These are phyloP conservation scores for Verbena officinalis DNA, from an alignment of 257 asterid genomes.

Conservation along the genomic window DNA sequence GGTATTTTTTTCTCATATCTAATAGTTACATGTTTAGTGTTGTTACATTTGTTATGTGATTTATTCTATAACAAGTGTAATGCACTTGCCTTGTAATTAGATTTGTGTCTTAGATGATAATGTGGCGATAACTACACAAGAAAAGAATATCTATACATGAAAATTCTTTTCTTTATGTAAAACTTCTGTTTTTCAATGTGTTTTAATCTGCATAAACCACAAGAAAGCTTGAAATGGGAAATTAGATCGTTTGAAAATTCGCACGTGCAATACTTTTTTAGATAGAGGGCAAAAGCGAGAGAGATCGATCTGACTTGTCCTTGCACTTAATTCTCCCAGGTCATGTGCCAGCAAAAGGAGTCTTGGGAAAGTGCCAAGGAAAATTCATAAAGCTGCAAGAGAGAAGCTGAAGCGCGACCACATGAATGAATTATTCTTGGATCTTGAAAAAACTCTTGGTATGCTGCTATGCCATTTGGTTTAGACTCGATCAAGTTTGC, in stretches of 20 bases:
- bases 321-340: slow-evolving; percentile 27
- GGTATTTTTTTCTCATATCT: too few species aligned
- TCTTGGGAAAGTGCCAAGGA: slow-evolving; percentile 46
- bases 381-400: slow-evolving; percentile 65
- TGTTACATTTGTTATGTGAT: too few species aligned
- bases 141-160: too few species aligned
- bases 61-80: too few species aligned
- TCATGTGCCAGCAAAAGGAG: slow-evolving; percentile 38
- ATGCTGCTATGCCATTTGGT: slow-evolving; percentile 18
- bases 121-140: background rate
- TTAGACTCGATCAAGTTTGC: background rate
- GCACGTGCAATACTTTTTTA: too few species aligned
- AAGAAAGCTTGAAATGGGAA: background rate
- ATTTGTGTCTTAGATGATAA: background rate
- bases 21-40: too few species aligned
- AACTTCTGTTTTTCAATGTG: background rate
- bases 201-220: background rate
- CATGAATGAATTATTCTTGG: slow-evolving; percentile 57
- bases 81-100: too few species aligned
- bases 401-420: slow-evolving; percentile 72
- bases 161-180: background rate
- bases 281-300: too few species aligned
- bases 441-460: slow-evolving; percentile 58
- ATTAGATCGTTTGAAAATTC: too few species aligned
- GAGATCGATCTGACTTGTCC: background rate